Percentiles rank a stretch among this genome's conserved stretches.
phyloP scores from a whole-genome alignment of 2,329 filamentous ascomycete genomes.

The Conoideocrella luteorostrata region DNA sequence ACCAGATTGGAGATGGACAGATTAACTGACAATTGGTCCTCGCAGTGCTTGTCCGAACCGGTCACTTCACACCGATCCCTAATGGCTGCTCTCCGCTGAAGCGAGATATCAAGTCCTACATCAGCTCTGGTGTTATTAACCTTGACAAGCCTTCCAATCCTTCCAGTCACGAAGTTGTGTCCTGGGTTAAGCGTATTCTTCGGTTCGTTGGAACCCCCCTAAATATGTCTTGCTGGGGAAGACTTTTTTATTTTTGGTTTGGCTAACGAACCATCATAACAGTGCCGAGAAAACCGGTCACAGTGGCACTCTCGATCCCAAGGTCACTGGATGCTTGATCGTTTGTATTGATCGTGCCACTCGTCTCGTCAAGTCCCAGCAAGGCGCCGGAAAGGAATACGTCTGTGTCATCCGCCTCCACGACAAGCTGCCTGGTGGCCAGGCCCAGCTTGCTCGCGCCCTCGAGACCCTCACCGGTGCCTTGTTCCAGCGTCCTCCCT shows the following conservation, averaged over 20 bases:
- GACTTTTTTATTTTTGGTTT: no score
- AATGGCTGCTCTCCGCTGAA: conserved; percentile 85
- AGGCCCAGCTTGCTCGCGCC: conserved; percentile 86
- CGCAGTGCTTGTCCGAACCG: conserved; percentile 81
- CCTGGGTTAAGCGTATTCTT: conserved; percentile 97
- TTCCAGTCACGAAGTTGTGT: conserved; percentile 96
- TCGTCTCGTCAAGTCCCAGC: conserved; percentile 95
- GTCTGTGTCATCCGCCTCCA: conserved; percentile 92
- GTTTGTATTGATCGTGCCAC: conserved; percentile 96
- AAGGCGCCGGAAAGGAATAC: conserved; percentile 98
- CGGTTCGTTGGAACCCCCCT: conserved; percentile 48
- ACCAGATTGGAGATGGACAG: background rate
- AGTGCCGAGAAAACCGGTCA: conserved; percentile 86
- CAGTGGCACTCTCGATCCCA: conserved; percentile 95
- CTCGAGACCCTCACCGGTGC: conserved; percentile 95
- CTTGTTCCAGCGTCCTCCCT: conserved; percentile 81
- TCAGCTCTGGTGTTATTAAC: conserved; percentile 97
- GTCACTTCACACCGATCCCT: conserved; percentile 95
- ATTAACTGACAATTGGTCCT: conserved; percentile 7
- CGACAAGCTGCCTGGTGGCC: conserved; percentile 88
- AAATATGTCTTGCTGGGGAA: background rate
- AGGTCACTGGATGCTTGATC: conserved; percentile 93
- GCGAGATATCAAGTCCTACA: conserved; percentile 93
- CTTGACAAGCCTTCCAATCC: conserved; percentile 83
- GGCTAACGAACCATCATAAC: conserved; percentile 2